Evolutionary conservation across 371 early-diverging fungal genomes (phyloP), one percentile per base, ranked within the genome.

Genomic region (Phascolomyces articulosus): DNA sequence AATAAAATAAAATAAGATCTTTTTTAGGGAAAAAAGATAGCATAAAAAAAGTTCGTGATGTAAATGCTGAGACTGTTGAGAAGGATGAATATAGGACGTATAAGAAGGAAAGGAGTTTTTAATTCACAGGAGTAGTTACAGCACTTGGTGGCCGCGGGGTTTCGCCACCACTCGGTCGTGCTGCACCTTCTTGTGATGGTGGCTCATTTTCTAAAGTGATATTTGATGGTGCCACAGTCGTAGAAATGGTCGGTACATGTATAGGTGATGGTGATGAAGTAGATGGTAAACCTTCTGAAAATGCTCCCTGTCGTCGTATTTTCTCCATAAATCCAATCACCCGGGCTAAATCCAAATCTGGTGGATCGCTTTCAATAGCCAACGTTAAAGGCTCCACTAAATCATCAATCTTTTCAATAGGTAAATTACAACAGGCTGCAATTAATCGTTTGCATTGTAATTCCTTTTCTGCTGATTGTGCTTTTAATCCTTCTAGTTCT

Each of bases 311-410:
- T 41, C 70, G 73, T 59, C 75, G 68, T 21, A 80, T 72, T 23
- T 71, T 78, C 61, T 79, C 81, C 86, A 86, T 86, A 54, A 84
- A 82, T 0, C 80, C 86, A 56, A 83, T 80, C 1, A 84, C 83
- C 16, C 80, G 66, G 0, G 80, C 65, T 55, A 85, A 60, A 58
- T 87, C 86, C 58, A 87, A 49, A 48, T 83, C 85, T 4, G 83
- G 80, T 1, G 85, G 83, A 62, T 93, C 92, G 51, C 85, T 87
- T 68, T 93, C 92, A 21, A 91, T 87, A 1, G 91, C 92, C 54
- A 74, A 62, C 7, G 89, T 77, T 54, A 93, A 65, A 0, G 88
- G 86, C 11, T 78, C 85, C 18, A 93, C 72, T 60, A 90, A 67
- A 31, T 73, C 79, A 55, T 89, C 91, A 0, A 93, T 87, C 54